Percentiles rank a stretch among this genome's conserved stretches.
These are phyloP conservation scores for Trichoderma cornu-damae DNA, from an alignment of 2,329 filamentous ascomycete species.

Conservation along the genomic window DNA sequence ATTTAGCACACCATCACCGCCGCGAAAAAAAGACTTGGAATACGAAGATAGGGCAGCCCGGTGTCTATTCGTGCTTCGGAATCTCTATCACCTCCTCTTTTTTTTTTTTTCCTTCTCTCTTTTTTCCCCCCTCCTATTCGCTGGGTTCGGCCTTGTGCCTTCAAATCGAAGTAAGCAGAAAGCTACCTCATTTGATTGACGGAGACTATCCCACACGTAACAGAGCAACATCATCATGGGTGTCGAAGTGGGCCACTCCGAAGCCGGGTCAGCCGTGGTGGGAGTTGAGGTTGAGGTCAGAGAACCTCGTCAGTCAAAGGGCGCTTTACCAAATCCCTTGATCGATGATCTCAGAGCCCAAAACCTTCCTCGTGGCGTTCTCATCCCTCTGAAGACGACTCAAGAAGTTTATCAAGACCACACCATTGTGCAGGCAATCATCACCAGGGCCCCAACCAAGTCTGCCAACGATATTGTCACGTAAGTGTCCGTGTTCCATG, in stretches of 20 bases:
- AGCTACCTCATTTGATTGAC: not conserved
- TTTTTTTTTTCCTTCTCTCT: too few species aligned
- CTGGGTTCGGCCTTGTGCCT: not conserved
- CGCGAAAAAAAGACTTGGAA: not conserved
- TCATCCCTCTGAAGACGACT: constrained; percentile 60
- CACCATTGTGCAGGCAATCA: constrained; percentile 57
- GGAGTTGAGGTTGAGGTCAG: constrained; percentile 7
- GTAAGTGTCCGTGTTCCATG: constrained; percentile 43
- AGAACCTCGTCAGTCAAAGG: constrained; percentile 11
- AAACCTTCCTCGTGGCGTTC: constrained; percentile 42
- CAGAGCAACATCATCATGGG: constrained; percentile 8
- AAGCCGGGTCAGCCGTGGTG: not conserved
- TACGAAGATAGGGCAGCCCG: constrained; percentile 1
- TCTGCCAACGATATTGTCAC: constrained; percentile 66
- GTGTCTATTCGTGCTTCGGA: not conserved
- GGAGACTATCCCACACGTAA: not conserved
- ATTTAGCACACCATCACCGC: not conserved
- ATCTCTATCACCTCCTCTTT: not conserved
- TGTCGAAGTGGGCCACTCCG: not conserved
- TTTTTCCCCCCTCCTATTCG: too few species aligned
- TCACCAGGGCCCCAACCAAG: constrained; percentile 67
- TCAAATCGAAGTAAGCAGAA: too few species aligned
- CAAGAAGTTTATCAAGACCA: constrained; percentile 58
- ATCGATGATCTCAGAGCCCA: constrained; percentile 34
- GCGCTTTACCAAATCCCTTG: constrained; percentile 34